phyloP scores from a whole-genome alignment of 768 basidiomycete species.

The Leucosporidium scottii region DNA sequence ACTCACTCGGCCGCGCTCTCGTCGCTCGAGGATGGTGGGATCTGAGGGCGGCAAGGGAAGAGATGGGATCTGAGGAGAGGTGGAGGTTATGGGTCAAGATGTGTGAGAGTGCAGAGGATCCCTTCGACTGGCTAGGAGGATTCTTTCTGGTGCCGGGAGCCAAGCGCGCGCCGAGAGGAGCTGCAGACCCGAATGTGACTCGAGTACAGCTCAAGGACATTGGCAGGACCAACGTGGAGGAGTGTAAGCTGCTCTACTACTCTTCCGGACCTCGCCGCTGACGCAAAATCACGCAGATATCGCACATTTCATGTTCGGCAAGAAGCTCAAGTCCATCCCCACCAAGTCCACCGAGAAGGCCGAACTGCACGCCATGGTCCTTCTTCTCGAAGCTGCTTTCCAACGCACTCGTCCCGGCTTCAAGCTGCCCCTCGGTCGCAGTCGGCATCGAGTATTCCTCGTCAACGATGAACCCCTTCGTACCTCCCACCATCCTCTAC shows the following conservation, averaged over 20 bases:
- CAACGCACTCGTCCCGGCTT: constrained; percentile 18
- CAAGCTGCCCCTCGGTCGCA: constrained; percentile 9
- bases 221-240: constrained; percentile 27
- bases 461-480: constrained; percentile 11
- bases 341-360: background rate
- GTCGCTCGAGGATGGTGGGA: constrained; percentile 12
- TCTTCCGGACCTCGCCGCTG: too few species aligned
- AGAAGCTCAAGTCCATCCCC: constrained; percentile 1
- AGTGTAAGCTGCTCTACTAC: background rate
- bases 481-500: constrained; percentile 16
- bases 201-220: constrained; percentile 14
- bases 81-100: constrained; percentile 22
- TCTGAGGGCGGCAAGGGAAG: background rate
- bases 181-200: constrained; percentile 9
- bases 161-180: constrained; percentile 6
- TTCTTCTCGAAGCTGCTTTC: constrained; percentile 24
- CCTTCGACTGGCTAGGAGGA: constrained; percentile 16
- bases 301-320: constrained; percentile 20
- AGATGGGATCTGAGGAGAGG: constrained; percentile 16
- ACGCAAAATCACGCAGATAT: too few species aligned
- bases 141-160: constrained; percentile 13
- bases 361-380: constrained; percentile 24
- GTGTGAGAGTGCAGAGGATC: constrained; percentile 14
- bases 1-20: background rate
- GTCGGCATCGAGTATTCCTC: constrained; percentile 10